phyloP scores from a whole-genome alignment of 1,139 yeast genomes.

The Yamadazyma siamensis region DNA sequence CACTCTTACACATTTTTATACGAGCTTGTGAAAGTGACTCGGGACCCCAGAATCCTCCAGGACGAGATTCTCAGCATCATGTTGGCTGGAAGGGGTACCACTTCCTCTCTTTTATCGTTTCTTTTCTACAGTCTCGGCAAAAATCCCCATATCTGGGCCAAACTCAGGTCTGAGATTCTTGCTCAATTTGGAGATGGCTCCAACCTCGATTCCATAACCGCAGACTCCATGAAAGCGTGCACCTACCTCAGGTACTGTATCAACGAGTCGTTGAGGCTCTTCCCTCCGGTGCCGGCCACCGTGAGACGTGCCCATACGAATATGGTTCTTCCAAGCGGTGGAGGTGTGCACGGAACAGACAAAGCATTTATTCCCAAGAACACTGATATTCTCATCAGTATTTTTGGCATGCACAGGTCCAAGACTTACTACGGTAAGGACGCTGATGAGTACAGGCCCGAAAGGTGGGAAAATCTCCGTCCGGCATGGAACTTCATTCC shows the following conservation, averaged over 20 bases:
- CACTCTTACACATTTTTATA: constrained; percentile 43
- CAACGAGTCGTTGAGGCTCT: constrained; percentile 47
- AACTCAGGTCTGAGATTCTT: constrained; percentile 29
- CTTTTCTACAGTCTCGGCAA: constrained; percentile 37
- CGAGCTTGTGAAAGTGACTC: constrained; percentile 42
- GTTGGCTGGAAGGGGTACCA: constrained; percentile 52
- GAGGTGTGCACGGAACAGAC: constrained; percentile 39
- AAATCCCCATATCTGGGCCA: constrained; percentile 30
- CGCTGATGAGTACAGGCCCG: constrained; percentile 42
- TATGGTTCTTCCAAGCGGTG: constrained; percentile 49
- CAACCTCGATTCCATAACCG: constrained; percentile 18
- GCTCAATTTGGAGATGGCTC: constrained; percentile 21
- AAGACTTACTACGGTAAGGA: constrained; percentile 41
- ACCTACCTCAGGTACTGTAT: constrained; percentile 43
- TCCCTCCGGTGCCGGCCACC: constrained; percentile 51
- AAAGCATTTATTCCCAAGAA: constrained; percentile 45
- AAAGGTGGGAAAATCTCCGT: constrained; percentile 37
- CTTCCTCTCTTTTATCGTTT: constrained; percentile 46
- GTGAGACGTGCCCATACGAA: constrained; percentile 36
- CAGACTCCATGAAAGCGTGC: constrained; percentile 47
- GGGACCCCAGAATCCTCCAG: constrained; percentile 38
- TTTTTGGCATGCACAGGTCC: constrained; percentile 40
- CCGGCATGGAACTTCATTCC: constrained; percentile 33
- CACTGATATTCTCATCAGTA: constrained; percentile 32
- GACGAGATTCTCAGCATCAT: constrained; percentile 46